Evolutionary conservation across 2,329 filamentous ascomycete species (phyloP), one percentile per base, ranked within the genome.

Genomic region (Neonectria faginata): DNA sequence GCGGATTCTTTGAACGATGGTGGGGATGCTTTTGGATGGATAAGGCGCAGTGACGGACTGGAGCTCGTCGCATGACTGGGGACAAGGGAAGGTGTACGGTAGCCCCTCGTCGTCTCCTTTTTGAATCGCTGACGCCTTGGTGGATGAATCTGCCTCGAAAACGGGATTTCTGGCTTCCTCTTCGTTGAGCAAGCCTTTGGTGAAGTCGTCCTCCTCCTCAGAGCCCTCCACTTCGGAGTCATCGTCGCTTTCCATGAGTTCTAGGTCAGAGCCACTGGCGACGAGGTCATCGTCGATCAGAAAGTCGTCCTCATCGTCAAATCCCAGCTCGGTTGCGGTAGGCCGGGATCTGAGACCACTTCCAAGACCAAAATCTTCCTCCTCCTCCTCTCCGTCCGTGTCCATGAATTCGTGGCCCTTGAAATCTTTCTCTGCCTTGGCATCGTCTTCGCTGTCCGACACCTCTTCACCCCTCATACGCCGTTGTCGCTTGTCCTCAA

Each of bases 301-400:
- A 73, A 98, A 98, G 72, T 97, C 93, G 72, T 98, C 95, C 76
- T 98, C 95, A 71, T 97, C 95, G 69, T 97, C 94, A 36, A 97
- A 90, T 6, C 89, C 92, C 18, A 94, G 78, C 62, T 91, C 86
- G 11, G 86, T 83, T 3, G 85, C 86, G 8, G 87, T 88, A 33
- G 83, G 84, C 25, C 84, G 82, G 57, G 82, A 80, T 72, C 82
- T 86, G 68, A 90, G 87, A 47, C 88, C 88, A 53, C 79, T 76
- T 36, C 89, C 89, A 16, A 91, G 80, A 3, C 86, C 86, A 75
- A 88, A 91, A 60, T 86, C 84, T 33, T 88, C 86, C 5, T 82
- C 75, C 33, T 88, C 86, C 5, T 82, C 75, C 3, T 76, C 84
- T 10, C 82, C 74, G 8, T 78, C 74, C 11, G 77, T 72, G 12